These are phyloP conservation scores for Pelargonium fulgidum DNA, from an alignment of 441 rosid genomes.

Conservation along the genomic window DNA sequence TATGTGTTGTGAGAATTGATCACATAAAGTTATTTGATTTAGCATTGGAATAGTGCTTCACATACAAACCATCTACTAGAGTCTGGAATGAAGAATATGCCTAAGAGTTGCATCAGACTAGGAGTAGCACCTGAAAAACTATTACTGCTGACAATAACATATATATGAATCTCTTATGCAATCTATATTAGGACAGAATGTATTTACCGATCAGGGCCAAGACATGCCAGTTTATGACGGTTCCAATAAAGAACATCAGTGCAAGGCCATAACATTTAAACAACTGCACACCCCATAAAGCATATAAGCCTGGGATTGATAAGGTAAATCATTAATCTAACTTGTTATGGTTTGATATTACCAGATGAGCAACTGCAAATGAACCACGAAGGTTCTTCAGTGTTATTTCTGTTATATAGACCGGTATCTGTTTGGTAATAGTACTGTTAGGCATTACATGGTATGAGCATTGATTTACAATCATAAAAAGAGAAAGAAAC, in stretches of 20 bases:
- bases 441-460: neutral
- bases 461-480: neutral
- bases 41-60: neutral
- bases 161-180: neutral
- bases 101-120: constrained; percentile 26
- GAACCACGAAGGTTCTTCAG: constrained; percentile 42
- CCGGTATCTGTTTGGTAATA: constrained; percentile 19
- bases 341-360: constrained; percentile 14
- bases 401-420: constrained; percentile 36
- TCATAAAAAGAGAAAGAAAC: neutral
- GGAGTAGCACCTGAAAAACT: constrained; percentile 37
- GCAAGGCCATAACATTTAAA: constrained; percentile 37
- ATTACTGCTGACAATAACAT: too few relatives aligned
- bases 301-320: neutral
- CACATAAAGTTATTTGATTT: too few relatives aligned
- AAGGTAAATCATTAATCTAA: neutral
- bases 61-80: constrained; percentile 41
- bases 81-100: constrained; percentile 41
- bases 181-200: neutral
- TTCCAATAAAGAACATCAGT: constrained; percentile 39
- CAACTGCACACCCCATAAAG: constrained; percentile 33
- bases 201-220: constrained; percentile 46
- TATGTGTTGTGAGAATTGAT: too few relatives aligned
- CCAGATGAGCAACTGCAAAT: constrained; percentile 37
- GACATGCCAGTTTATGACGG: constrained; percentile 43